Conservation (phyloP, 2,329 filamentous ascomycete species). For the Colletotrichum destructivum region DNA sequence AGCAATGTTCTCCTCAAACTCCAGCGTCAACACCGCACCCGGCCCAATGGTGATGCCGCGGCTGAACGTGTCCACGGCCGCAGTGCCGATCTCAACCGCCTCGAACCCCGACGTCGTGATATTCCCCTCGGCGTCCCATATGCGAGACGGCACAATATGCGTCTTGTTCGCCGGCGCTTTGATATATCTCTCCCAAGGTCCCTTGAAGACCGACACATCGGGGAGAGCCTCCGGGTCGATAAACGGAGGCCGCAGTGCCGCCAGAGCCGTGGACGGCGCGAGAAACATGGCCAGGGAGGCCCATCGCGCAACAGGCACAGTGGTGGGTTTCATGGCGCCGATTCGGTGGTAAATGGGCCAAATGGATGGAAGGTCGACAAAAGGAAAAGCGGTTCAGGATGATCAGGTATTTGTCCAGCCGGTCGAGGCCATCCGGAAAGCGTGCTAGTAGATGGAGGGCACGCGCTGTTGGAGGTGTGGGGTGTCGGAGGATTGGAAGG, state of each 20-base stretch:
- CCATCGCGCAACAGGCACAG: conserved; percentile 12
- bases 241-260: conserved; percentile 30
- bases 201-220: conserved; percentile 53
- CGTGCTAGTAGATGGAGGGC: neutral
- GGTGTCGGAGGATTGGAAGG: neutral
- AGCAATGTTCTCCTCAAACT: conserved; percentile 58
- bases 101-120: conserved; percentile 44
- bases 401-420: neutral
- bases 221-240: conserved; percentile 49
- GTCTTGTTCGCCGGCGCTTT: conserved; percentile 54
- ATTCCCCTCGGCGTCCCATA: conserved; percentile 53
- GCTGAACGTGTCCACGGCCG: conserved; percentile 35
- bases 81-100: conserved; percentile 22
- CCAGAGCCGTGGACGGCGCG: conserved; percentile 13
- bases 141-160: conserved; percentile 51
- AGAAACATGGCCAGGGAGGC: conserved; percentile 17
- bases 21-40: conserved; percentile 54
- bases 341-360: neutral
- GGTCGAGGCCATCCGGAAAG: conserved; percentile 27
- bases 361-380: neutral
- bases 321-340: conserved; percentile 27
- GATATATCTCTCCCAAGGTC: conserved; percentile 57
- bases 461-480: conserved; percentile 5
- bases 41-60: conserved; percentile 48
- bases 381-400: neutral